Conservation (phyloP, 352 stramenopile genomes). For the Globisporangium canariense region DNA sequence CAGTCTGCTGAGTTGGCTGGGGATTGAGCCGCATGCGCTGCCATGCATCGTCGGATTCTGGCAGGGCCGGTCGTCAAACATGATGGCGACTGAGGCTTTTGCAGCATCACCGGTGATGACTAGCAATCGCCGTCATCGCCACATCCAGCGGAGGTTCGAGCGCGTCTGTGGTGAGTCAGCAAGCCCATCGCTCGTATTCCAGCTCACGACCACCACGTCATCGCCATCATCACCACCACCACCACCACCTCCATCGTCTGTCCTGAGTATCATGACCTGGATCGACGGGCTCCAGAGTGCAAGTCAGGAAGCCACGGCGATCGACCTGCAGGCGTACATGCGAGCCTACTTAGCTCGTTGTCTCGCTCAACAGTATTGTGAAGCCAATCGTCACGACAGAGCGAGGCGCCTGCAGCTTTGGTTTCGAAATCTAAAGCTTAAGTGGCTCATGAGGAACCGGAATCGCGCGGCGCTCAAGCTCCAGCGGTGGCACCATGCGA, state of each 20-base stretch:
- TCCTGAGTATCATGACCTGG: constrained; percentile 19
- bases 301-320: constrained; percentile 15
- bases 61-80: constrained; percentile 22
- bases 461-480: constrained; percentile 21
- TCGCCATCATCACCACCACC: background rate
- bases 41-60: constrained; percentile 41
- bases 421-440: constrained; percentile 18
- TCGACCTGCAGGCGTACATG: constrained; percentile 18
- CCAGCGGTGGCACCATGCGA: constrained; percentile 24
- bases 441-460: constrained; percentile 17
- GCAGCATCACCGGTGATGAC: background rate
- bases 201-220: background rate
- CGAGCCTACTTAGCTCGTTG: constrained; percentile 15
- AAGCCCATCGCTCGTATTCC: background rate
- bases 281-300: constrained; percentile 14
- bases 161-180: constrained; percentile 13
- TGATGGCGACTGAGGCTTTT: background rate
- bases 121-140: background rate
- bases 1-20: constrained; percentile 36
- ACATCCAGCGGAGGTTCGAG: constrained; percentile 15
- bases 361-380: constrained; percentile 19
- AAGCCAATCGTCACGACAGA: constrained; percentile 17
- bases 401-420: constrained; percentile 24
- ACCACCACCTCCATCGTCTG: background rate
- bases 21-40: constrained; percentile 14